phyloP scores from a whole-genome alignment of 148 eudicot species.

The Amaranthus palmeri region DNA sequence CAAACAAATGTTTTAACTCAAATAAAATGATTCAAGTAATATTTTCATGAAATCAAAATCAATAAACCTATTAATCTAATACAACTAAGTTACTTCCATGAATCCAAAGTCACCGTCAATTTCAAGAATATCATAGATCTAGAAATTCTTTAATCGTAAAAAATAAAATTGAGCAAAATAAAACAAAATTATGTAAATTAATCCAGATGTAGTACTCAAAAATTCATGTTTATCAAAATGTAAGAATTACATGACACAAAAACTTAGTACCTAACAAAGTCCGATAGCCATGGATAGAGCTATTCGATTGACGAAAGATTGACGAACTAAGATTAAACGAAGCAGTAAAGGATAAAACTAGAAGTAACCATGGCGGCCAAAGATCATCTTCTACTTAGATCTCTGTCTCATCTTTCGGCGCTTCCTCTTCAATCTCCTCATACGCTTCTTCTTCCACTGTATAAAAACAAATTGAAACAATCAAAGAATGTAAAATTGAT shows the following conservation, averaged over 20 bases:
- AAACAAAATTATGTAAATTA: not conserved
- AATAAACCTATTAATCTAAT: too few species aligned
- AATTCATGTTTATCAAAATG: conserved; percentile 13
- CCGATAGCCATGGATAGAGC: not conserved
- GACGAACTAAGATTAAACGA: conserved; percentile 3
- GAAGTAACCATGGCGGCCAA: not conserved
- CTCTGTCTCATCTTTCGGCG: conserved; percentile 67
- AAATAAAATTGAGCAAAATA: not conserved
- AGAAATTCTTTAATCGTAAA: too few species aligned
- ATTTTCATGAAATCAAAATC: too few species aligned
- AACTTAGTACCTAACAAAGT: not conserved
- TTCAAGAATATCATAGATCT: too few species aligned
- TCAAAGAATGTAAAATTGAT: not conserved
- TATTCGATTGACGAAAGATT: not conserved
- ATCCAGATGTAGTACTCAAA: conserved; percentile 2
- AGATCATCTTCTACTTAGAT: conserved; percentile 38
- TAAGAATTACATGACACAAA: conserved; percentile 10
- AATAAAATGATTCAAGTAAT: too few species aligned
- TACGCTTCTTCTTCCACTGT: conserved; percentile 73
- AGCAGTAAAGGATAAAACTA: not conserved
- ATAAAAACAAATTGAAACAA: not conserved
- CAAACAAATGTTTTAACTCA: too few species aligned
- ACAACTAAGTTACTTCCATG: too few species aligned
- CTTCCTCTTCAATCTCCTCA: conserved; percentile 65
- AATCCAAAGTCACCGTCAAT: too few species aligned